Evolutionary conservation across 371 early-diverging fungal genomes (phyloP).

Genomic region (Racocetra persica): DNA sequence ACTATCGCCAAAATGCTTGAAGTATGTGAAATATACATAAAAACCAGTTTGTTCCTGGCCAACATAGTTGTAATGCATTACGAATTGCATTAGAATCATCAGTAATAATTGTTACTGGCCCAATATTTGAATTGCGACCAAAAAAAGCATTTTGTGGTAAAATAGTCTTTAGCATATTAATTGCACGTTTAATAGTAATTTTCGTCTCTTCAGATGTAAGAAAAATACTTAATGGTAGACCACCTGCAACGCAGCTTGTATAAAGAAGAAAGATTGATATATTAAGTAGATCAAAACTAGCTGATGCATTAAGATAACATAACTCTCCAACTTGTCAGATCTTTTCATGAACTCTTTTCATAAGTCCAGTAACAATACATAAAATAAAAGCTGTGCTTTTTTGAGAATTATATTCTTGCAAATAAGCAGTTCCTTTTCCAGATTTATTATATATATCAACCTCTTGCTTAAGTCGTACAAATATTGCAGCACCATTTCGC

Average conservation of each 20-base stretch:
- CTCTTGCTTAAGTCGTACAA: no score
- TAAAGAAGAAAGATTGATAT: constrained; percentile 9
- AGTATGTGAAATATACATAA: not conserved
- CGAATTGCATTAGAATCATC: not conserved
- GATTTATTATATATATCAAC: no score
- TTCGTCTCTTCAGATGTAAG: not conserved
- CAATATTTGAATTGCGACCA: not conserved
- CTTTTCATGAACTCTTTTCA: not conserved
- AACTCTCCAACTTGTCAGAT: not conserved
- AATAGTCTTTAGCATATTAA: constrained; percentile 19
- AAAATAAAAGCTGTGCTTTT: not conserved
- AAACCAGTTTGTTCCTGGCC: no score
- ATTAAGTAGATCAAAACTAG: not conserved
- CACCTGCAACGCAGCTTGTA: not conserved
- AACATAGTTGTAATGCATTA: not conserved
- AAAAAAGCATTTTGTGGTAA: not conserved
- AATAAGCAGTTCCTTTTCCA: no score
- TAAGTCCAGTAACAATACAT: constrained; percentile 1
- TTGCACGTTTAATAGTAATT: not conserved
- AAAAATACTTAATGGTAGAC: not conserved
- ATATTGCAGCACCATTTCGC: no score
- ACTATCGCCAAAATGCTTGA: not conserved
- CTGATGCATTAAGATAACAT: not conserved
- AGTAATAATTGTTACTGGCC: not conserved
- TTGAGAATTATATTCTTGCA: no score